Conservation (phyloP, 2,329 filamentous ascomycete species). For the Tothia fuscella region DNA sequence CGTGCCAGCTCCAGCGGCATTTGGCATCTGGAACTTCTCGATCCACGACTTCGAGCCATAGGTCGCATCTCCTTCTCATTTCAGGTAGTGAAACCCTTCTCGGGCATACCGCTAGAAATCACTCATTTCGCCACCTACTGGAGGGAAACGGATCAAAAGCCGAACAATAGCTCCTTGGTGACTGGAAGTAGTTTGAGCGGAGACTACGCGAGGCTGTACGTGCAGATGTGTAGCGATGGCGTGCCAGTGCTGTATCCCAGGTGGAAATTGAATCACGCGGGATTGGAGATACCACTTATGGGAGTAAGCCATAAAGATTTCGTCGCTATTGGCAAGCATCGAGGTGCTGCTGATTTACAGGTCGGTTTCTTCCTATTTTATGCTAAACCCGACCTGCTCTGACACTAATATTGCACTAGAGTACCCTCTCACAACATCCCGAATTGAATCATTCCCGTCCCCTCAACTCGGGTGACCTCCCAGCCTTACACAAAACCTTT, state of each 20-base stretch:
- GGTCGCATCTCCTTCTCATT: constrained; percentile 90
- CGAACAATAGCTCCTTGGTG: constrained; percentile 56
- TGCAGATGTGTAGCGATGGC: constrained; percentile 82
- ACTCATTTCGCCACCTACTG: constrained; percentile 98
- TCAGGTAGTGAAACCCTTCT: constrained; percentile 93
- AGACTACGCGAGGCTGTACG: constrained; percentile 85
- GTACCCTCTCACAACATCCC: too few relatives aligned
- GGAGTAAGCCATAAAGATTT: constrained; percentile 68
- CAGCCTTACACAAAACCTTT: constrained; percentile 59
- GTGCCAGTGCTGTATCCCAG: constrained; percentile 77
- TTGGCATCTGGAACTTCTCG: constrained; percentile 82
- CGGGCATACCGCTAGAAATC: constrained; percentile 84
- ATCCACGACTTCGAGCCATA: constrained; percentile 80
- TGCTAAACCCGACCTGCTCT: too few relatives aligned
- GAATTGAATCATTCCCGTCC: background rate
- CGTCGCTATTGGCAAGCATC: constrained; percentile 31
- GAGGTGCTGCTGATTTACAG: constrained; percentile 15
- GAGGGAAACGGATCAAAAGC: constrained; percentile 60
- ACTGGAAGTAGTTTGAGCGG: constrained; percentile 91
- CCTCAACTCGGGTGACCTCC: constrained; percentile 31
- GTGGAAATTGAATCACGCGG: constrained; percentile 67
- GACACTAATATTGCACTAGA: too few relatives aligned
- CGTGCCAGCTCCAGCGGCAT: constrained; percentile 62
- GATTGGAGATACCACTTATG: constrained; percentile 70
- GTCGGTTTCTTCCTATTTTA: background rate